Conservation (phyloP, 2,329 filamentous ascomycete species). For the Phialophora macrospora region DNA sequence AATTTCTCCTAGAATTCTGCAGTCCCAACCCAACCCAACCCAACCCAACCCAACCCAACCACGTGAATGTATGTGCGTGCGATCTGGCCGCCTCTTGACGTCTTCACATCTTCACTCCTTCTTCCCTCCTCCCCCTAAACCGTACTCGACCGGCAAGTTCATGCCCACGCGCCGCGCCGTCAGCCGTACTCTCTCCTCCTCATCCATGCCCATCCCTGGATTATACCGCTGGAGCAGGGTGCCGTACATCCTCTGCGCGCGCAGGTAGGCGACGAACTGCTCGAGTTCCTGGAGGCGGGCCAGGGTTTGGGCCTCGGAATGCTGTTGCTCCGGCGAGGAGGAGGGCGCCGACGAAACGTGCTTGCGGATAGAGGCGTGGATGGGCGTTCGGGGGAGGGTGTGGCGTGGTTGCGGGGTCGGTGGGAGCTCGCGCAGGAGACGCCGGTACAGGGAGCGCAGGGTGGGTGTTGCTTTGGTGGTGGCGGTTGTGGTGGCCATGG, state of each 20-base stretch:
- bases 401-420: conserved; percentile 51
- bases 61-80: neutral
- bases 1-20: too few relatives aligned
- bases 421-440: conserved; percentile 86
- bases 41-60: neutral
- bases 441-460: conserved; percentile 81
- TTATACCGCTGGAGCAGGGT: conserved; percentile 89
- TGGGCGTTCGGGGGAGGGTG: conserved; percentile 56
- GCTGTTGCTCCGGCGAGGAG: conserved; percentile 41
- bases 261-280: conserved; percentile 79
- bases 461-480: conserved; percentile 21
- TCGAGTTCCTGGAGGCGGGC: conserved; percentile 62
- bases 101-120: neutral
- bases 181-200: conserved; percentile 80
- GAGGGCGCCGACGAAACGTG: conserved; percentile 54
- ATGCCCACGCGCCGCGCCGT: conserved; percentile 87
- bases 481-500: conserved; percentile 1
- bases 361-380: conserved; percentile 71
- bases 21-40: too few relatives aligned
- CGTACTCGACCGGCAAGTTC: conserved; percentile 74
- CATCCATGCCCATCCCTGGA: conserved; percentile 84
- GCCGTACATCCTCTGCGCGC: conserved; percentile 82
- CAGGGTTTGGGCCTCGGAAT: conserved; percentile 35
- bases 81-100: neutral
- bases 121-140: neutral